These are phyloP conservation scores for Elymus sibiricus DNA, from an alignment of 176 grass and related monocot genomes.

Conservation along the genomic window DNA sequence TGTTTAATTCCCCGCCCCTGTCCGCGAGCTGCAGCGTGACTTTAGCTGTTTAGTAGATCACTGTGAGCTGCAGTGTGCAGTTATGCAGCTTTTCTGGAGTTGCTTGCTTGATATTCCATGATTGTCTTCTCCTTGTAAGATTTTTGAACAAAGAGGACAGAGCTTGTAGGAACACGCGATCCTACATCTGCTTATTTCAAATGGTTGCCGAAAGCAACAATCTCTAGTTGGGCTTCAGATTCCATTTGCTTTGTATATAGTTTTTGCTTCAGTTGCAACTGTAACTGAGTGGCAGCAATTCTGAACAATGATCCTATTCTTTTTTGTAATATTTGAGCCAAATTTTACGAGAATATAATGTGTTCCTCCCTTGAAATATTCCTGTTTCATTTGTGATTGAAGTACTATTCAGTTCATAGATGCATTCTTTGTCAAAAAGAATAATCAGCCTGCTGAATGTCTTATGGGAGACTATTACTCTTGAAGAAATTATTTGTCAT, in stretches of 20 bases:
- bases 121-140: too few species aligned
- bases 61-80: too few species aligned
- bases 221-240: constrained; percentile 1
- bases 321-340: background rate
- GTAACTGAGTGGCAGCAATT: too few species aligned
- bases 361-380: background rate
- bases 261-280: background rate
- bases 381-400: background rate
- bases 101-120: too few species aligned
- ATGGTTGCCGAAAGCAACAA: background rate
- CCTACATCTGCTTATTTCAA: constrained; percentile 12
- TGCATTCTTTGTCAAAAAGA: background rate
- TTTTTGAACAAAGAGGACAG: background rate
- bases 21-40: background rate
- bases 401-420: background rate
- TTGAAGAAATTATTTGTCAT: too few species aligned
- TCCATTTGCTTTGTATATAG: background rate
- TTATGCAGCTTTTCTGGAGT: too few species aligned
- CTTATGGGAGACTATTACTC: background rate
- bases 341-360: background rate
- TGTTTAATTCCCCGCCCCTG: too few species aligned
- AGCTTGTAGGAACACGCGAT: background rate
- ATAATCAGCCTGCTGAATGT: background rate
- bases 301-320: too few species aligned
- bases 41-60: background rate